Base-by-base conservation (phyloP, 2,329 filamentous ascomycete genomes). In the Alternaria sp. region DNA sequence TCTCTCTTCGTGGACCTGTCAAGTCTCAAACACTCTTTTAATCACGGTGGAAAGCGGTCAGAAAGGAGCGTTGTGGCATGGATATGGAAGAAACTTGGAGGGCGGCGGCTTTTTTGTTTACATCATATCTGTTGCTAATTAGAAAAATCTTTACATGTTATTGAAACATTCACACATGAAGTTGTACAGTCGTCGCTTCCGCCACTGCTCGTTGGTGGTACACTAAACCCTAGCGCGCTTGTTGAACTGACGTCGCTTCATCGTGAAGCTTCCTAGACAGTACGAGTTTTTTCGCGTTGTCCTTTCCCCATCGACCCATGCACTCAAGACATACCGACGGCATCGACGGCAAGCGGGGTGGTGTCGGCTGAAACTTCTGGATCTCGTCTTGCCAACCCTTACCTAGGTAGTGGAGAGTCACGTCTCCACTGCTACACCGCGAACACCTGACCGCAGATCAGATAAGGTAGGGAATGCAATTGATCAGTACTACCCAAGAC, bases 141-240 rank as follows among this genome's bases (percentile, higher is more conserved):
- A 8, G 8, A 15, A 15, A 46, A 13, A 19, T 36, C 2, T 7
- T 40, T 36, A 21, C 15, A 40, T 40, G n/a, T 40, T 40, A 17
- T 40, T 40, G 15, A 40, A 40, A 40, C 36, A 11, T 40, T 4
- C 15, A 40, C 36, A 19, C 10, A 28, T 46, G 32, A 15, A 19
- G 7, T n/a, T 44, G 28, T 30, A 49, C 21, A 43, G 43, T 55
- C 57, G 57, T 47, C 28, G 28, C 51, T 60, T 43, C 57, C 19
- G 19, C 15, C 7, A 53, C 19, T 32, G 57, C 49, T 36, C 30
- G 28, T 43, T 19, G 6, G 28, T 55, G 57, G 57, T 49, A 60
- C 57, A 55, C 57, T 60, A 55, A 30, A 13, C 23, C 10, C 13
- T 60, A 60, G 57, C 50, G 50, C 43, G 28, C 43, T 30, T 55